Evolutionary conservation across 306 rosid genomes (phyloP), one percentile per base, ranked within the genome.

Genomic region (Fagus crenata): DNA sequence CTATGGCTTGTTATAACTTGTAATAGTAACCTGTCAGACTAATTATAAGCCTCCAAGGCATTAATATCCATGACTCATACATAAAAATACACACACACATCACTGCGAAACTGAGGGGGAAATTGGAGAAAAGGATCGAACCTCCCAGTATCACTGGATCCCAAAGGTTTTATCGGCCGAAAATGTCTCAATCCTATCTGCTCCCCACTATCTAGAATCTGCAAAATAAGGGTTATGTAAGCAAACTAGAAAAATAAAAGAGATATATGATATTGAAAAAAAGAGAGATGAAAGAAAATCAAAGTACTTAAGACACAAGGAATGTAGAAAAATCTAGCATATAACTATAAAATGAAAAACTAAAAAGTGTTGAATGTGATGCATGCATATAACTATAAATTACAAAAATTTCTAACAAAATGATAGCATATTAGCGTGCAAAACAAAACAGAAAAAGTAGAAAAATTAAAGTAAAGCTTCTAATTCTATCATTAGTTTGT

Each of bases 111-210:
- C 75, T 71, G 4, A 32, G 13, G 64, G 74, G 59, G 63, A 69
- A 77, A 22, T 18, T 54, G 33, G 28, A 55, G 17, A 15, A 59
- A n/a, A 67, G 46, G 53, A 68, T 63, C 53, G 12, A 75, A 94
- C 98, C 95, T 90, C 87, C 99, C 99, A 75, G 99, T 95, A 78
- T 95, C 99, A 51, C 99, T 97, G 4, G 89, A 89, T 35, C 99
- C 99, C 89, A 95, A 82, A 39, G 99, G 96, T 71, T 87, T 95
- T 49, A 95, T 67, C 73, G 99, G 99, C 86, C 64, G 90, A 76
- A 95, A 92, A 78, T 95, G 99, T 82, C 88, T 87, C 84, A 95
- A 78, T 71, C 92, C 87, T 41, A 95, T 89, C 78, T 75, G 89
- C 73, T 95, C 97, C 61, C 97, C 97, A 55, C 82, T 81, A 35